Percentiles rank a stretch among this genome's conserved stretches.
phyloP scores from a whole-genome alignment of 495 filamentous ascomycete genomes.

The Sabuloglossum arenarium region DNA sequence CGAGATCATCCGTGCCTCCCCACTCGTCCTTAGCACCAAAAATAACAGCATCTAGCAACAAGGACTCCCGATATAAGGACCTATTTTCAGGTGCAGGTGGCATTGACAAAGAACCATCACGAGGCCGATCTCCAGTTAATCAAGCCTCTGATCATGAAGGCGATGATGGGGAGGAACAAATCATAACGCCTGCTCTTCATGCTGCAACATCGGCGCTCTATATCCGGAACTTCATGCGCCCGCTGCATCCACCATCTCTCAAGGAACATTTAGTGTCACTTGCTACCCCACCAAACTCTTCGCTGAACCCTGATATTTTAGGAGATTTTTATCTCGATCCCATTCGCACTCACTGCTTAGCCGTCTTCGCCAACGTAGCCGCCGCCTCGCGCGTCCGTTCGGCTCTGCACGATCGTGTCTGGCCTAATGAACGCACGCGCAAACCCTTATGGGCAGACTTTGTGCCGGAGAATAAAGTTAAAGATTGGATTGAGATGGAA shows the following conservation, averaged over 20 bases:
- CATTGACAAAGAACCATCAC: background rate
- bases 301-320: slow-evolving; percentile 31
- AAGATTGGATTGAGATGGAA: slow-evolving; percentile 57
- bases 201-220: slow-evolving; percentile 72
- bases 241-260: slow-evolving; percentile 43
- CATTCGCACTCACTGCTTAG: slow-evolving; percentile 77
- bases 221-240: slow-evolving; percentile 80
- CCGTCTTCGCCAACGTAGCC: slow-evolving; percentile 39
- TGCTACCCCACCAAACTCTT: slow-evolving; percentile 33
- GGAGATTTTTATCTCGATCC: slow-evolving; percentile 56
- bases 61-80: slow-evolving; percentile 5
- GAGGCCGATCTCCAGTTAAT: background rate
- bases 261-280: slow-evolving; percentile 44
- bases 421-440: slow-evolving; percentile 71
- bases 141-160: slow-evolving; percentile 27
- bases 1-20: background rate
- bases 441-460: slow-evolving; percentile 83
- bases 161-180: slow-evolving; percentile 37
- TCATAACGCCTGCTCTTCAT: slow-evolving; percentile 44
- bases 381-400: slow-evolving; percentile 63
- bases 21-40: background rate
- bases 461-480: slow-evolving; percentile 52
- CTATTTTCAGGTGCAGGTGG: slow-evolving; percentile 1
- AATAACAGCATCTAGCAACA: background rate
- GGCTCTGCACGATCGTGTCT: slow-evolving; percentile 53